Evolutionary conservation across 2,329 filamentous ascomycete genomes (phyloP).

Genomic region (Scortechinia acanthostroma): DNA sequence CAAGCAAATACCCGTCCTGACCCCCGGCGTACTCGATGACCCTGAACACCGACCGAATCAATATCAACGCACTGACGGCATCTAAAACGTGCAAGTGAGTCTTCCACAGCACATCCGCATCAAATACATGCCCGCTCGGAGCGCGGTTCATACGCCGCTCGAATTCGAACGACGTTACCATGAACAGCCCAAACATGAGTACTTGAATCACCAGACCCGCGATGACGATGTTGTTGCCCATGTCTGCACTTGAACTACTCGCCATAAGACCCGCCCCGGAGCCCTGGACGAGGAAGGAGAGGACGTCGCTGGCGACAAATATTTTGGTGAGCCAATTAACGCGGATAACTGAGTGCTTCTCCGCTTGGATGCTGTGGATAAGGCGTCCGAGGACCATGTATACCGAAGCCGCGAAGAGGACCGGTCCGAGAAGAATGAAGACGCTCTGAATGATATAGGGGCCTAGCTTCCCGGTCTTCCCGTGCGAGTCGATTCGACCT

Average conservation of each 20-base stretch:
- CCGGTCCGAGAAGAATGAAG: slow-evolving; percentile 35
- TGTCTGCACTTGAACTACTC: slow-evolving; percentile 11
- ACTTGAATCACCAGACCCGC: slow-evolving; percentile 49
- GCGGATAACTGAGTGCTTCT: slow-evolving; percentile 20
- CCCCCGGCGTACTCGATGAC: slow-evolving; percentile 38
- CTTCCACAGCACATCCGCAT: slow-evolving; percentile 11
- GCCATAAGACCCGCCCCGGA: slow-evolving; percentile 28
- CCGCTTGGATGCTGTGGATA: slow-evolving; percentile 25
- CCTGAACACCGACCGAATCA: slow-evolving; percentile 28
- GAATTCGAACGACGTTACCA: slow-evolving; percentile 36
- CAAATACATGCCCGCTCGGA: slow-evolving; percentile 7
- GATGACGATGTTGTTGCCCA: slow-evolving; percentile 44
- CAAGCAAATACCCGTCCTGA: slow-evolving; percentile 25
- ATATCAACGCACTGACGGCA: slow-evolving; percentile 25
- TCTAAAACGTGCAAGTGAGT: slow-evolving; percentile 21
- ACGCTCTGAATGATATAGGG: slow-evolving; percentile 32
- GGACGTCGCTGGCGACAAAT: slow-evolving; percentile 44
- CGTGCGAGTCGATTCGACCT: slow-evolving; percentile 17
- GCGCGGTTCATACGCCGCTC: slow-evolving; percentile 22
- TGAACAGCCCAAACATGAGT: slow-evolving; percentile 46
- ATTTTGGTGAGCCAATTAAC: slow-evolving; percentile 37
- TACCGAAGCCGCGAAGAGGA: slow-evolving; percentile 37
- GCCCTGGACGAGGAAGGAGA: slow-evolving; percentile 41
- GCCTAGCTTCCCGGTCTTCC: slow-evolving; percentile 17
- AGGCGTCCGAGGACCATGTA: slow-evolving; percentile 40